Evolutionary conservation across 441 rosid genomes (phyloP).

Genomic region (Erodium moschatum): DNA sequence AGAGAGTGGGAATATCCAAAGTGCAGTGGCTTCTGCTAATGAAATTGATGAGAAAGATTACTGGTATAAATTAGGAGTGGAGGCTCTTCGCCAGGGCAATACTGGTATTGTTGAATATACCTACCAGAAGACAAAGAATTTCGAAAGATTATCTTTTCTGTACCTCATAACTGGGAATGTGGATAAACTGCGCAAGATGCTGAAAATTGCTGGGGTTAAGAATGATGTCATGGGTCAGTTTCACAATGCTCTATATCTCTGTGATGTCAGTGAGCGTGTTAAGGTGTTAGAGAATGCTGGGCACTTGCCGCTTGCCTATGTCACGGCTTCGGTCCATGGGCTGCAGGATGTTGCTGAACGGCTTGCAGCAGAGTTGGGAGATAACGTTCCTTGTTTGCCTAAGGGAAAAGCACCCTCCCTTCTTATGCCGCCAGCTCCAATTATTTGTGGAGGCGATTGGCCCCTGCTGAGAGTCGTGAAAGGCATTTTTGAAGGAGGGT

Average conservation of each 20-base stretch:
- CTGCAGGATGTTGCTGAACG: slow-evolving; percentile 11
- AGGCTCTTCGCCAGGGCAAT: slow-evolving; percentile 93
- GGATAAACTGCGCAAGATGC: slow-evolving; percentile 74
- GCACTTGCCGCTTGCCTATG: slow-evolving; percentile 66
- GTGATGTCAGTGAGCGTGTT: slow-evolving; percentile 71
- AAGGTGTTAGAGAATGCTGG: slow-evolving; percentile 70
- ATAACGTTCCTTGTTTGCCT: neutral
- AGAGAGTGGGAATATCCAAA: slow-evolving; percentile 81
- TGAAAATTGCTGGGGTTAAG: slow-evolving; percentile 83
- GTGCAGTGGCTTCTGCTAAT: slow-evolving; percentile 85
- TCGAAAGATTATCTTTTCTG: slow-evolving; percentile 82
- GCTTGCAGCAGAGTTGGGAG: neutral
- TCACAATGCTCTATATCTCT: slow-evolving; percentile 27
- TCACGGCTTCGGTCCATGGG: slow-evolving; percentile 20
- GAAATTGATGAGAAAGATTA: slow-evolving; percentile 84
- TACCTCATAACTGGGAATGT: slow-evolving; percentile 71
- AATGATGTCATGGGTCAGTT: slow-evolving; percentile 89
- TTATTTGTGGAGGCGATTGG: slow-evolving; percentile 77
- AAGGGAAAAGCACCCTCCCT: slow-evolving; percentile 44
- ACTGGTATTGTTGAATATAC: slow-evolving; percentile 80
- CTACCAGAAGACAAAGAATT: slow-evolving; percentile 79
- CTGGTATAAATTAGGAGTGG: slow-evolving; percentile 85
- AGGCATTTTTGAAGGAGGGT: slow-evolving; percentile 77
- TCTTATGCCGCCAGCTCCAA: slow-evolving; percentile 55
- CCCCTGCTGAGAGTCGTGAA: slow-evolving; percentile 73